Evolutionary conservation across 2,329 filamentous ascomycete species (phyloP).

Genomic region (Fusarium sp.): DNA sequence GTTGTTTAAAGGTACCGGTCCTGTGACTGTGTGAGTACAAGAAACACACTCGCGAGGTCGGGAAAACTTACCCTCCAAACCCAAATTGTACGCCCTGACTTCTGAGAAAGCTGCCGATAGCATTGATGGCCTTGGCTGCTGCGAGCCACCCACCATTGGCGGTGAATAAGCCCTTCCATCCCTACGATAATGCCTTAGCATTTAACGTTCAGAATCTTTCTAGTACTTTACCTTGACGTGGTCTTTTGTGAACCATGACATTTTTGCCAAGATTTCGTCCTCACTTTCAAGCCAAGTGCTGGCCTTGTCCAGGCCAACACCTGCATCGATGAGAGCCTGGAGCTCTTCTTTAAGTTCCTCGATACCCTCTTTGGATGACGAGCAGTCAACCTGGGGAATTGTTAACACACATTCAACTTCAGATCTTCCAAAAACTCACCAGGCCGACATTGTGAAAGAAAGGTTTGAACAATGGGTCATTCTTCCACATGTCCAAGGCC

Average conservation of each 20-base stretch:
- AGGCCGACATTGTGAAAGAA: slow-evolving; percentile 11
- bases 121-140: slow-evolving; percentile 10
- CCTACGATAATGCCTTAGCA: not conserved
- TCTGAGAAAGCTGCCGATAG: slow-evolving; percentile 3
- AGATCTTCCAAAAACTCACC: not conserved
- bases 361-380: slow-evolving; percentile 3
- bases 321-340: not conserved
- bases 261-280: slow-evolving; percentile 1
- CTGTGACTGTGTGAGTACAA: not conserved
- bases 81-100: slow-evolving; percentile 9
- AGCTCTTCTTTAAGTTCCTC: not conserved
- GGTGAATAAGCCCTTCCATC: slow-evolving; percentile 6
- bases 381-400: not conserved
- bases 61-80: not conserved
- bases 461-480: slow-evolving; percentile 6
- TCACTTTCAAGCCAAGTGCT: slow-evolving; percentile 3
- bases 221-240: slow-evolving; percentile 3
- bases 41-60: not conserved
- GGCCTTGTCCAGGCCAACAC: not conserved
- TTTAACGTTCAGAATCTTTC: not conserved
- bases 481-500: slow-evolving; percentile 12
- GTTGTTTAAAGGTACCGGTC: not conserved
- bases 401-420: not conserved
- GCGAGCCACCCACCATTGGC: slow-evolving; percentile 9
- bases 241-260: not conserved